Conservation (phyloP, 495 filamentous ascomycete species). For the Chaetomium cochliodes region DNA sequence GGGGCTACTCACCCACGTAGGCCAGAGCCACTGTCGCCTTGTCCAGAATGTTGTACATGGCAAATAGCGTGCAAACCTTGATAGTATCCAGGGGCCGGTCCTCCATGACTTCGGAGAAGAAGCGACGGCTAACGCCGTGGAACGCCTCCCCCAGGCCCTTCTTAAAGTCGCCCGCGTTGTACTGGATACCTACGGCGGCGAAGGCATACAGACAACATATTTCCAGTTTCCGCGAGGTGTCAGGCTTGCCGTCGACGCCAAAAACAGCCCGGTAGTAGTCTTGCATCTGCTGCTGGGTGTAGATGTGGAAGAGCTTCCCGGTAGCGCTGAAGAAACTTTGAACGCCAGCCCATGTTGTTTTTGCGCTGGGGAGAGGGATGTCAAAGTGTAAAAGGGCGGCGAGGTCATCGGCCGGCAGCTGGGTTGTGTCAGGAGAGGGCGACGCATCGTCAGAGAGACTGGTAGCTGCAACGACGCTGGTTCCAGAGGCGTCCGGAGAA, state of each 20-base stretch:
- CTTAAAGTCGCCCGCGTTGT: slow-evolving; percentile 26
- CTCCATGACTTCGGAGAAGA: slow-evolving; percentile 30
- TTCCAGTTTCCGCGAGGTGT: slow-evolving; percentile 19
- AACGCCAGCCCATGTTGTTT: slow-evolving; percentile 26
- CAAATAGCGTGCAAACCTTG: slow-evolving; percentile 36
- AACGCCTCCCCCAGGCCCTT: slow-evolving; percentile 22
- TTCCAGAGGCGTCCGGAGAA: not conserved
- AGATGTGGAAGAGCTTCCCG: slow-evolving; percentile 37
- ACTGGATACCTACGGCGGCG: slow-evolving; percentile 35
- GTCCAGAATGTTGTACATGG: slow-evolving; percentile 36
- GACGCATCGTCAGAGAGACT: not conserved
- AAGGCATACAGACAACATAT: slow-evolving; percentile 30
- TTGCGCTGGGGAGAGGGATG: slow-evolving; percentile 34
- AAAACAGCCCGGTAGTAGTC: slow-evolving; percentile 23
- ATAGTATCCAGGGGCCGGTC: slow-evolving; percentile 31
- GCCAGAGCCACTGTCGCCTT: slow-evolving; percentile 33
- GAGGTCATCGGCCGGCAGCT: not conserved
- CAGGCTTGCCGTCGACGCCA: slow-evolving; percentile 17
- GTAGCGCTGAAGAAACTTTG: slow-evolving; percentile 35
- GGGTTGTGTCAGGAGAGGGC: not conserved
- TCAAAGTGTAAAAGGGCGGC: slow-evolving; percentile 20
- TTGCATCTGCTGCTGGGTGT: slow-evolving; percentile 27
- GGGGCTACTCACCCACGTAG: slow-evolving; percentile 30
- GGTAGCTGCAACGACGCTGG: not conserved
- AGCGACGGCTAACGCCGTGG: slow-evolving; percentile 27